Evolutionary conservation across 108 stramenopile species (phyloP).

Genomic region (Conticribra guillardii): DNA sequence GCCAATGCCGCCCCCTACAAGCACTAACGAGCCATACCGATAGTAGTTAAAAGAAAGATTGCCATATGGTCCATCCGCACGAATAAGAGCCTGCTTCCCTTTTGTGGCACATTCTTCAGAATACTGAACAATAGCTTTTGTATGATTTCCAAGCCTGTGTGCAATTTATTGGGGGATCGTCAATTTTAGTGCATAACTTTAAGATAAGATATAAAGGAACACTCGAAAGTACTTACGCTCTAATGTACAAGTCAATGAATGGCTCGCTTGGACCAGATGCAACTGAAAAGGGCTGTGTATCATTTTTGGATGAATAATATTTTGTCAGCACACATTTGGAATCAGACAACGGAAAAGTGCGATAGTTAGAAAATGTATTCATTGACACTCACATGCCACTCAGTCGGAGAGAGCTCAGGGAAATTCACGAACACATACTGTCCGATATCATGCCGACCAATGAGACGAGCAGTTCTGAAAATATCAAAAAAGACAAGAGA

Average conservation of each 20-base stretch:
- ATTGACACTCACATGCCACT: constrained; percentile 29
- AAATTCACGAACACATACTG: constrained; percentile 42
- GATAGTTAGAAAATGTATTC: neutral
- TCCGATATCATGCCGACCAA: constrained; percentile 21
- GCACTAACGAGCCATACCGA: constrained; percentile 20
- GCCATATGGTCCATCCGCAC: constrained; percentile 31
- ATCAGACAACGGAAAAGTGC: neutral
- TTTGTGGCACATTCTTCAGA: constrained; percentile 24
- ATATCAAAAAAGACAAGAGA: too few relatives aligned
- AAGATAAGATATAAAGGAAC: neutral
- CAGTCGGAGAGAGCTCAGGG: constrained; percentile 30
- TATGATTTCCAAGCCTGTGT: constrained; percentile 28
- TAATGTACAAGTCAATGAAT: constrained; percentile 35
- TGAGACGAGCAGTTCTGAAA: too few relatives aligned
- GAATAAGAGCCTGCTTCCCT: constrained; percentile 28
- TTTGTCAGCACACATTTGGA: neutral
- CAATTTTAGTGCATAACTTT: neutral
- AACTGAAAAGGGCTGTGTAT: constrained; percentile 37
- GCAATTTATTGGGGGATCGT: neutral
- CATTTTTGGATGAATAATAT: too few relatives aligned
- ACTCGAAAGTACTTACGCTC: constrained; percentile 13
- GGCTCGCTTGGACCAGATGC: constrained; percentile 32
- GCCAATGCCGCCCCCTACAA: constrained; percentile 32
- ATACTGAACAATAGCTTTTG: constrained; percentile 22
- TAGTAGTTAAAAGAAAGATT: constrained; percentile 29